phyloP scores from a whole-genome alignment of 306 rosid species.

The Vachellia pachyceras region DNA sequence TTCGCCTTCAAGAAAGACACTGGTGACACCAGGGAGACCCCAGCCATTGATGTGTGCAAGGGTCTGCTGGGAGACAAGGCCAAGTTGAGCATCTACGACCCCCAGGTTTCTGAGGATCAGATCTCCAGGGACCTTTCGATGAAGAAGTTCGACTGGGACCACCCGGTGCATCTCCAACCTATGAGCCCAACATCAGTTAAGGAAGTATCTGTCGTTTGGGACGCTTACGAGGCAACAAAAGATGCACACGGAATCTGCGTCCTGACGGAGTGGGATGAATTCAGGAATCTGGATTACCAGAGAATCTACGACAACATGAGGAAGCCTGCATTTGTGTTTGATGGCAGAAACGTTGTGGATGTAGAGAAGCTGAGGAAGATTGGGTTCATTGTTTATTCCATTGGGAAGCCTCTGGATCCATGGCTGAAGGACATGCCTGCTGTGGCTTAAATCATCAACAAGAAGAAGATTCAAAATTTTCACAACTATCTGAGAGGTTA shows the following conservation, averaged over 20 bases:
- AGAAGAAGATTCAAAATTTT: background rate
- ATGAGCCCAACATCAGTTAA: constrained; percentile 64
- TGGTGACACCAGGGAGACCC: constrained; percentile 91
- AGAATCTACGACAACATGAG: constrained; percentile 72
- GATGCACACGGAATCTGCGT: constrained; percentile 79
- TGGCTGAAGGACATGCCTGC: constrained; percentile 98
- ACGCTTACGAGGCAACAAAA: constrained; percentile 72
- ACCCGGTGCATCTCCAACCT: constrained; percentile 82
- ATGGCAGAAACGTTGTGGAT: constrained; percentile 74
- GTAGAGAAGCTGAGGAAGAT: constrained; percentile 71
- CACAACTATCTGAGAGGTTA: background rate
- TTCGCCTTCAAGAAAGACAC: constrained; percentile 96
- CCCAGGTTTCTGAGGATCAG: constrained; percentile 79
- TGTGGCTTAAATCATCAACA: constrained; percentile 55
- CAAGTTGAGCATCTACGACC: constrained; percentile 77
- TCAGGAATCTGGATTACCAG: constrained; percentile 70
- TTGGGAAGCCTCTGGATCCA: constrained; percentile 81
- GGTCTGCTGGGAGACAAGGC: constrained; percentile 85
- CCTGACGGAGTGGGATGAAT: constrained; percentile 88
- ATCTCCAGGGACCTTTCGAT: constrained; percentile 72
- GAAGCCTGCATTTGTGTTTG: constrained; percentile 88
- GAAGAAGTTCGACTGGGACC: constrained; percentile 95
- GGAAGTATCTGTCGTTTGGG: constrained; percentile 70
- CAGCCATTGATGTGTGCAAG: constrained; percentile 86
- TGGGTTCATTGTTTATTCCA: constrained; percentile 82